phyloP scores from a whole-genome alignment of 352 stramenopile species.

The Phytophthora hibernalis region DNA sequence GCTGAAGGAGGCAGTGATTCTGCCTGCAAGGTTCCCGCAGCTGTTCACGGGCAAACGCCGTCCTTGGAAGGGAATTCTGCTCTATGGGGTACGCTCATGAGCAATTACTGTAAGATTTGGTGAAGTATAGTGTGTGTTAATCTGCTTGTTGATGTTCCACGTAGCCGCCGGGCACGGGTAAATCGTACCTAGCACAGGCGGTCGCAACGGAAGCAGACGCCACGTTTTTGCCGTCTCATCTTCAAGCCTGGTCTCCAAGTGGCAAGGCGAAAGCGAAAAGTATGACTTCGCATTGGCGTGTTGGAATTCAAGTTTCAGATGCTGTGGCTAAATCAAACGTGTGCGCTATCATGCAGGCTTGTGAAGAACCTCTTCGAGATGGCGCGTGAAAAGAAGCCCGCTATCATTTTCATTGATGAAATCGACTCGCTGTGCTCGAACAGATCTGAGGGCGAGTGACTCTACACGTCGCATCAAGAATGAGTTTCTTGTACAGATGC shows the following conservation, averaged over 20 bases:
- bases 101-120: neutral
- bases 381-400: slow-evolving; percentile 93
- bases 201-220: slow-evolving; percentile 99
- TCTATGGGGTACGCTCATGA: slow-evolving; percentile 93
- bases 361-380: slow-evolving; percentile 99
- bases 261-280: slow-evolving; percentile 96
- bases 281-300: slow-evolving; percentile 27
- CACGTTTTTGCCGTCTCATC: slow-evolving; percentile 98
- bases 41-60: slow-evolving; percentile 94
- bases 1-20: slow-evolving; percentile 99
- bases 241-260: slow-evolving; percentile 99
- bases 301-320: neutral
- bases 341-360: slow-evolving; percentile 56
- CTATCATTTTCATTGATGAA: slow-evolving; percentile 99
- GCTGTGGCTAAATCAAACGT: slow-evolving; percentile 1
- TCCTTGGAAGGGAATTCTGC: slow-evolving; percentile 97
- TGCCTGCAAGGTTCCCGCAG: slow-evolving; percentile 96
- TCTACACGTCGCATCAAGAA: slow-evolving; percentile 97
- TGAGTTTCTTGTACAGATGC: slow-evolving; percentile 98
- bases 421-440: slow-evolving; percentile 96
- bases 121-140: slow-evolving; percentile 11
- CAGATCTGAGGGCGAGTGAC: slow-evolving; percentile 94
- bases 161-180: slow-evolving; percentile 92
- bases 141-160: slow-evolving; percentile 9
- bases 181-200: slow-evolving; percentile 97